Base-by-base conservation (phyloP, 306 rosid species). In the Cucurbita maxima region DNA sequence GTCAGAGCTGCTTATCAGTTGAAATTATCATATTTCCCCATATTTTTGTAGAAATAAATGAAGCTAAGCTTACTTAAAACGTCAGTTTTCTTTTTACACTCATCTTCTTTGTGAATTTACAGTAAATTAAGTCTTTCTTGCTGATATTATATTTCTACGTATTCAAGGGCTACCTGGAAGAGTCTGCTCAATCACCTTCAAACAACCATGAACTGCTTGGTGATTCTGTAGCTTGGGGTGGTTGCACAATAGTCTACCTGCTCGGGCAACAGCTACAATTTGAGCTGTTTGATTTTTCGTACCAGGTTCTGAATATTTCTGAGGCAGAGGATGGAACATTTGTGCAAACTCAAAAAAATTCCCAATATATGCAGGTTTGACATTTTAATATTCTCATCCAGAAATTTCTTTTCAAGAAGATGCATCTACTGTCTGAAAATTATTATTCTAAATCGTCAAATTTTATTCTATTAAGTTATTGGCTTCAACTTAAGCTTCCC, bases 211-310 rank as follows among this genome's bases (percentile, higher is more conserved):
- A 90, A 81, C 77, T 75, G 86, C 87, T 94, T 74, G 98, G 98
- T 75, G 98, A 94, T 82, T 94, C 98, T 53, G 85, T 89, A n/a
- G 97, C 98, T 52, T 94, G 98, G 98, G 98, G 98, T 30, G 98
- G 95, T 75, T 94, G 98, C 87, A 94, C 98, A 76, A 80, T 94
- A 74, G 88, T 94, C 76, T 90, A 94, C 83, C 82, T 94, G 88
- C 97, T 94, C 59, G 98, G 98, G 72, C 98, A 94, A 75, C 98
- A 94, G 79, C 84, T 90, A 62, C 97, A 94, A 81, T 94, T 94
- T 73, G 97, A 90, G 90, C 93, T 94, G 84, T 89, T 94, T 76
- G 98, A 94, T 85, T 94, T 94, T 83, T 94, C 97, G 10, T 84
- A 94, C 80, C 98, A 94, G 78, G 86, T 94, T 57, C 94, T 94